A percentile compares a stretch with the other conserved stretches of the same genome.
These are phyloP conservation scores for Trichoderma endophyticum DNA, from an alignment of 2,329 filamentous ascomycete species.

Conservation along the genomic window DNA sequence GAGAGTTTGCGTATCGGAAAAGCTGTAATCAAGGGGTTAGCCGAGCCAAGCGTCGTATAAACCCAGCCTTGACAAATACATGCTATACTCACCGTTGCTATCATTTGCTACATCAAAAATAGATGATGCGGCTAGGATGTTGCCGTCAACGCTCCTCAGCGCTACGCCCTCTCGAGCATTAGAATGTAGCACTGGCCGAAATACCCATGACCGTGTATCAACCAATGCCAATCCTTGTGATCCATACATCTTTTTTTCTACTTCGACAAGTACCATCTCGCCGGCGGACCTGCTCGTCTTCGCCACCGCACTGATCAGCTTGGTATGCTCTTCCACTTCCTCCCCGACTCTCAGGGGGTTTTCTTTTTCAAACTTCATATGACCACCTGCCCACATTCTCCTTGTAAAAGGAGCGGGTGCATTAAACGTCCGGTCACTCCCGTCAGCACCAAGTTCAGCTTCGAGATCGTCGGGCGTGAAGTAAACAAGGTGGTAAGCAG, in stretches of 20 bases:
- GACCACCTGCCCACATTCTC: slow-evolving; percentile 66
- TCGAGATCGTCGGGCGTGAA: slow-evolving; percentile 59
- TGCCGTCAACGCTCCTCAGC: slow-evolving; percentile 1
- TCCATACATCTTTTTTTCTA: slow-evolving; percentile 58
- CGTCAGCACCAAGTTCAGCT: slow-evolving; percentile 53
- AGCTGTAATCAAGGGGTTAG: not conserved
- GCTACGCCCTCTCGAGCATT: not conserved
- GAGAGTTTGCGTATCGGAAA: slow-evolving; percentile 32
- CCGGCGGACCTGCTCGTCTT: slow-evolving; percentile 55
- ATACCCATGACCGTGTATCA: slow-evolving; percentile 54
- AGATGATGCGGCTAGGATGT: slow-evolving; percentile 23
- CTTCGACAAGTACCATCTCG: slow-evolving; percentile 63
- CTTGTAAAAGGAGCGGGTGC: slow-evolving; percentile 57
- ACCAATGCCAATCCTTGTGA: slow-evolving; percentile 49
- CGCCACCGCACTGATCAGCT: slow-evolving; percentile 48
- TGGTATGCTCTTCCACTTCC: slow-evolving; percentile 54
- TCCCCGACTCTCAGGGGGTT: slow-evolving; percentile 50
- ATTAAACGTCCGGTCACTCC: slow-evolving; percentile 60
- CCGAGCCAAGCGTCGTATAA: not conserved
- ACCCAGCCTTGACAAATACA: not conserved
- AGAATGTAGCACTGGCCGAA: slow-evolving; percentile 36
- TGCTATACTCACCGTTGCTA: slow-evolving; percentile 20
- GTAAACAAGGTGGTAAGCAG: slow-evolving; percentile 61
- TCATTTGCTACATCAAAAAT: slow-evolving; percentile 24
- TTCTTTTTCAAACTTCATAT: slow-evolving; percentile 37